These are phyloP conservation scores for Pichia deserticola DNA, from an alignment of 805 yeast species.

Conservation along the genomic window DNA sequence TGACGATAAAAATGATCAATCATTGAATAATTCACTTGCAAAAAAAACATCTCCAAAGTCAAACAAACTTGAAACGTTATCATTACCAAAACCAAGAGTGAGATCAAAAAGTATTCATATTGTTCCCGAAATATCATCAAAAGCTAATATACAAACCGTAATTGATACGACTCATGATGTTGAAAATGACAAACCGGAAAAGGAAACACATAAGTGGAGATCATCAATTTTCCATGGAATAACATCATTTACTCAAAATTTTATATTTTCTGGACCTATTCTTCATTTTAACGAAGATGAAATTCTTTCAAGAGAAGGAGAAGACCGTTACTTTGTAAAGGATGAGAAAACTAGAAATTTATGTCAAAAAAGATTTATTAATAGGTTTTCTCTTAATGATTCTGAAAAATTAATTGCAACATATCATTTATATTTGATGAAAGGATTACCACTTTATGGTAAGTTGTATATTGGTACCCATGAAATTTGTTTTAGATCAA, in stretches of 20 bases:
- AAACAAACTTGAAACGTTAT: background rate
- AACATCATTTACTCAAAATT: conserved; percentile 20
- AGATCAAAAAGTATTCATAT: background rate
- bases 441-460: conserved; percentile 76
- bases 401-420: conserved; percentile 51
- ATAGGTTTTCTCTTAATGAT: conserved; percentile 56
- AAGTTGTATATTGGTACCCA: conserved; percentile 65
- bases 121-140: background rate
- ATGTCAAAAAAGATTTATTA: conserved; percentile 22
- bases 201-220: conserved; percentile 14
- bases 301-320: conserved; percentile 33
- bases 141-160: background rate
- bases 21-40: no score
- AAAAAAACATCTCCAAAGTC: background rate
- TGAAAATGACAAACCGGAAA: background rate
- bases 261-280: conserved; percentile 18
- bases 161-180: background rate
- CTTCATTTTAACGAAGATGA: conserved; percentile 47
- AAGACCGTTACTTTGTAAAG: conserved; percentile 44
- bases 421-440: conserved; percentile 61
- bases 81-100: background rate
- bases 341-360: conserved; percentile 35
- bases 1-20: background rate
- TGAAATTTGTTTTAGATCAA: conserved; percentile 71
- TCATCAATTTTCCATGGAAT: conserved; percentile 27